Evolutionary conservation across 352 stramenopile species (phyloP), one percentile per base, ranked within the genome.

Genomic region (Globisporangium megalacanthum): DNA sequence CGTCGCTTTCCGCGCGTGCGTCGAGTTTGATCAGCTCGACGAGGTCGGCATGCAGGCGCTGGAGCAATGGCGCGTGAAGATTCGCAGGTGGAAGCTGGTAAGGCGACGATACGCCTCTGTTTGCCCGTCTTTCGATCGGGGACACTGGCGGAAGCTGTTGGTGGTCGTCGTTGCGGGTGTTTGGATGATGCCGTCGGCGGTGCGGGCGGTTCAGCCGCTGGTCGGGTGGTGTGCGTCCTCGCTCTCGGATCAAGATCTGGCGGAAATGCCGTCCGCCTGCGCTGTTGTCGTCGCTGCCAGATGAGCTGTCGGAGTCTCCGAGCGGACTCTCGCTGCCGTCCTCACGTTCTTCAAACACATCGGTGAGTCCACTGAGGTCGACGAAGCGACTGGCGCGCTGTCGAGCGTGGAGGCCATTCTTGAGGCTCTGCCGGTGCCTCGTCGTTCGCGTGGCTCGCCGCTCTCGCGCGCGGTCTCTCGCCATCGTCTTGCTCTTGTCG

Each of bases 1-100:
- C 42, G 10, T 17, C 54, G 31, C 19, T 39, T 9, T 56, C 45
- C 51, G 57, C 45, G 42, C 48, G 17, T 20, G 57, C 57, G 8
- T 88, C 73, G 33, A 70, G 68, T 35, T 86, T 82, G 49, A 88
- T 72, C 14, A 86, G 61, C 61, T 84, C 71, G 1, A 80, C 69
- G 1, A 88, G 55, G 39, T 79, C 61, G 6, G 71, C 52, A 25
- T 88, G 77, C 36, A 86, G 58, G 0, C 69, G 70, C 31, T 83
- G 69, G 10, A 83, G 25, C 25, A 83, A 19, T 1, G 61, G 36
- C 33, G 57, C 22, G 35, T 49, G 53, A 7, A 49, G 54, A 9
- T 62, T 54, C 25, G 54, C 47, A 4, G 42, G 45, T 22, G 59
- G 53, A 4, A 55, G 25, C n/a, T 52, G 29, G 13, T 52, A 39